Percentiles rank a stretch among this genome's conserved stretches.
These are phyloP conservation scores for Dimocarpus longan DNA, from an alignment of 345 rosid species.

Conservation along the genomic window DNA sequence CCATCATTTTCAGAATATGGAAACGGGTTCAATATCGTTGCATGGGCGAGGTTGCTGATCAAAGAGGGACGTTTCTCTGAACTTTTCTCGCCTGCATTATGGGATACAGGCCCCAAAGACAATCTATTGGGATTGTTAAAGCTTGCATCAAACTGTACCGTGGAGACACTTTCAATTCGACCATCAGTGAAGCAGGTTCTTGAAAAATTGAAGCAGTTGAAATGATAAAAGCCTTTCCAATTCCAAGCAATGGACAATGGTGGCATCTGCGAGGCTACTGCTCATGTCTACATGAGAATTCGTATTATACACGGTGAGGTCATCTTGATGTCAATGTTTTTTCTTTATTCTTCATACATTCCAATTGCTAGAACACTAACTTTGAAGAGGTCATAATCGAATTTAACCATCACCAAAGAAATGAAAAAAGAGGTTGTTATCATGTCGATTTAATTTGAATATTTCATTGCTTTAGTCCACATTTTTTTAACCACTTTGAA, in stretches of 20 bases:
- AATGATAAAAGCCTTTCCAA: conserved; percentile 21
- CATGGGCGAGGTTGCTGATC: conserved; percentile 61
- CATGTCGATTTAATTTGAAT: not conserved
- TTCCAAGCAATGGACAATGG: not conserved
- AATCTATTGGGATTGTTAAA: conserved; percentile 47
- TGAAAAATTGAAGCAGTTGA: conserved; percentile 57
- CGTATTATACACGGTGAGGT: conserved; percentile 20
- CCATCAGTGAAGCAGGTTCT: conserved; percentile 63
- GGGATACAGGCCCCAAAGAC: conserved; percentile 58
- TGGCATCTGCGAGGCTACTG: conserved; percentile 4
- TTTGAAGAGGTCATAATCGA: not conserved
- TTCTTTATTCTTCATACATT: not conserved
- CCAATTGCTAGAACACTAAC: not conserved
- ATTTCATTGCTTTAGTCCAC: not conserved
- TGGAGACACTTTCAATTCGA: conserved; percentile 51
- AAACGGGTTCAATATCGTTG: conserved; percentile 67
- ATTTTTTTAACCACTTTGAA: not conserved
- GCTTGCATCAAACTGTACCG: conserved; percentile 60
- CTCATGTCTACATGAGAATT: conserved; percentile 12
- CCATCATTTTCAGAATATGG: conserved; percentile 66
- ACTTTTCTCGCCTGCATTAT: conserved; percentile 49
- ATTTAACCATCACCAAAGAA: not conserved
- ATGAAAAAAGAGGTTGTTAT: not conserved
- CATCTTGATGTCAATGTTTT: not conserved
- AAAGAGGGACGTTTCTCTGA: conserved; percentile 53